Base-by-base conservation (phyloP, 2,329 filamentous ascomycete species). In the Canariomyces notabilis region DNA sequence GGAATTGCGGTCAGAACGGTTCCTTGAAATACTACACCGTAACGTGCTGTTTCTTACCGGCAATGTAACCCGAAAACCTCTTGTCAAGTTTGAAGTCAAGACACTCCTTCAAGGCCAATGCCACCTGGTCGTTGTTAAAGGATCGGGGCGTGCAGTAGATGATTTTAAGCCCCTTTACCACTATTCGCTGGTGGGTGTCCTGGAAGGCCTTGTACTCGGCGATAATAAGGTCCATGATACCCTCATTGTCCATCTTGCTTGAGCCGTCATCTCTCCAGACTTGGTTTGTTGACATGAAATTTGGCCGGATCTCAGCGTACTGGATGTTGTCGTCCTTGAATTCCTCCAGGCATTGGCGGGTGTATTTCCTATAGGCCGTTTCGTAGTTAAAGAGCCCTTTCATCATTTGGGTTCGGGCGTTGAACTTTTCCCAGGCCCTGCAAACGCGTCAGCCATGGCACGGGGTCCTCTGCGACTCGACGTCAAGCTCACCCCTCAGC, bases 381-480 rank as follows among this genome's bases (percentile, higher is more conserved):
- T 80, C 74, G 55, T 86, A 86, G 59, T 83, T 83, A 57, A 86
- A 75, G 0, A 87, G 68, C 0, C 83, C 83, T 59, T 87, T 87
- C 74, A 87, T 85, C 68, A 83, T 83, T 40, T 81, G 74, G 3
- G 83, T 87, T 4, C 82, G 74, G 39, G 76, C 74, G 53, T 86
- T 85, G 63, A 89, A 89, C 56, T 74, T 75, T 47, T 72, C 67
- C 77, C 77, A 81, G 43, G 38, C 51, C 1, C 48, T 49, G 46
- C 6, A 31, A 6, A 18, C 34, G 31, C 29, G 42, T 56, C 36
- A 54, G 42, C n/a, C 21, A 29, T 9, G 9, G 14, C 26, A 12
- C 9, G 9, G 14, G 26, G 26, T 12, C 22, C 26, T 11, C 26
- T 7, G n/a, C n/a, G 9, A 4, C 7, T 19, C 3, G 14, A 33